A percentile compares a stretch with the other conserved stretches of the same genome.
Evolutionary conservation across 169 alveolate genomes (phyloP).

Genomic region (Plasmodium fragile): DNA sequence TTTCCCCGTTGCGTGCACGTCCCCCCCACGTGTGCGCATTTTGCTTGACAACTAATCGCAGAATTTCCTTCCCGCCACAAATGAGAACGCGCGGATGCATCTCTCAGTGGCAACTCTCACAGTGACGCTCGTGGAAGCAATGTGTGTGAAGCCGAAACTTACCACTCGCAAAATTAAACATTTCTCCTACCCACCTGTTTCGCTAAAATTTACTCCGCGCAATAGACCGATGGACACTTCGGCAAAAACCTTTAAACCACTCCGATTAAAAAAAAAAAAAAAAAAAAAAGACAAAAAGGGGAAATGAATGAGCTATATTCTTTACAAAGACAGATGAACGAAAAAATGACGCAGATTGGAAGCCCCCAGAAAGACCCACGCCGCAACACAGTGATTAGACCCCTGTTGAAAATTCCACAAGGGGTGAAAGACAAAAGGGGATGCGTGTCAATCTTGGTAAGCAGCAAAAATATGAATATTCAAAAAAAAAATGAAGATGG

Average conservation of each 20-base stretch:
- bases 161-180: background rate
- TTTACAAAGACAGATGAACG: background rate
- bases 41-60: background rate
- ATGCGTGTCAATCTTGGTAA: background rate
- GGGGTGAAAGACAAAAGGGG: background rate
- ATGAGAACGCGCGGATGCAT: background rate
- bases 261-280: background rate
- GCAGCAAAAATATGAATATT: background rate
- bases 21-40: background rate
- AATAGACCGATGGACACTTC: background rate
- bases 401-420: background rate
- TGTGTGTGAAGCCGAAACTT: background rate
- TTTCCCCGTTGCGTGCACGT: background rate
- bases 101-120: background rate
- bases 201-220: background rate
- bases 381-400: background rate
- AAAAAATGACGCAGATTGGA: background rate
- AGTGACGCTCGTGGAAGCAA: background rate
- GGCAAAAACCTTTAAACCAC: background rate
- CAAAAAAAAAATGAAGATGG: background rate
- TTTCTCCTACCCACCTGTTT: background rate
- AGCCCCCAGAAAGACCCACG: background rate
- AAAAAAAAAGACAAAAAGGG: background rate
- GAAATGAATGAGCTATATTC: background rate
- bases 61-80: background rate